phyloP scores from a whole-genome alignment of 495 filamentous ascomycete species.

The Neurospora tetraspora region DNA sequence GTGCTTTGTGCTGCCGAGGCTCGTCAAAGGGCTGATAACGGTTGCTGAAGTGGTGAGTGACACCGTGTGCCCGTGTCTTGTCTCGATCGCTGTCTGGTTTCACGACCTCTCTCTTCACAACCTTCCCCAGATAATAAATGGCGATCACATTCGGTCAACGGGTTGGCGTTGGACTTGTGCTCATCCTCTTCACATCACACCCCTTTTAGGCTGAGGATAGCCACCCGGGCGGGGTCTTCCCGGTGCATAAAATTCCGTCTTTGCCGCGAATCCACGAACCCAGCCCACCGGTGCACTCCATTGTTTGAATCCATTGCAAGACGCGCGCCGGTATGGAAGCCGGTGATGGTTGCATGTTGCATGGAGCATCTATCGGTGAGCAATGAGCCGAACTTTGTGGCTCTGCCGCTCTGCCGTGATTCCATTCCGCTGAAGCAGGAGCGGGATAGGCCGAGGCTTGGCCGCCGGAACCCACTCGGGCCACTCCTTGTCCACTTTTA shows the following conservation, averaged over 20 bases:
- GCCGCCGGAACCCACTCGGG: background rate
- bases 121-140: background rate
- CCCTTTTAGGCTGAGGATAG: background rate
- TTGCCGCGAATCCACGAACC: background rate
- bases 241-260: background rate
- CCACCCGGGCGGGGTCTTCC: background rate
- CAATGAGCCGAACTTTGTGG: background rate
- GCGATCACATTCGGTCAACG: background rate
- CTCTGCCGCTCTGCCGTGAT: background rate
- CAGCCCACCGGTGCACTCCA: background rate
- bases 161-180: background rate
- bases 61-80: background rate
- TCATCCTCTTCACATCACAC: background rate
- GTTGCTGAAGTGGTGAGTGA: background rate
- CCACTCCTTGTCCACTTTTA: background rate
- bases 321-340: background rate
- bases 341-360: background rate
- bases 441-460: background rate
- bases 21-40: background rate
- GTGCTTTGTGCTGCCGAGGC: background rate
- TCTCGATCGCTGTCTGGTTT: slow-evolving; percentile 1
- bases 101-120: background rate
- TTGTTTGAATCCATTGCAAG: background rate
- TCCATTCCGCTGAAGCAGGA: background rate
- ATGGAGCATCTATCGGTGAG: background rate